These are phyloP conservation scores for Coccomyxa subellipsoidea DNA, from an alignment of 163 green algal species.

Conservation along the genomic window DNA sequence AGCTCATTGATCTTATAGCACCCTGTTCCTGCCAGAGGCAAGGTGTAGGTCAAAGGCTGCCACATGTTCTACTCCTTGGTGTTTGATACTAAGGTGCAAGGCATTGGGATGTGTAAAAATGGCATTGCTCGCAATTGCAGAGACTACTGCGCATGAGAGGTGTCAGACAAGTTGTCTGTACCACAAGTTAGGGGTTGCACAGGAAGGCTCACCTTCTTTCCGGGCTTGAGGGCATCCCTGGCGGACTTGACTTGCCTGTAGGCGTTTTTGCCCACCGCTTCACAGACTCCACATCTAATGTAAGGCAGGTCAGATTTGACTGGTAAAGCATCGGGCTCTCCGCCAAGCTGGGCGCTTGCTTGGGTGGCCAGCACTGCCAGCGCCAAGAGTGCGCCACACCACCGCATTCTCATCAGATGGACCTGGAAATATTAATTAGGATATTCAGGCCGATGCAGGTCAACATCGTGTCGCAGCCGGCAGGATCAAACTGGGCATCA, in stretches of 20 bases:
- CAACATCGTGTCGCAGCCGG: too few species aligned
- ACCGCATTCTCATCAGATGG: neutral
- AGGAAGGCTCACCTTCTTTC: slow-evolving; percentile 32
- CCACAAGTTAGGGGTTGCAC: too few species aligned
- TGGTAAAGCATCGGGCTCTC: slow-evolving; percentile 5
- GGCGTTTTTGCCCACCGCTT: slow-evolving; percentile 42
- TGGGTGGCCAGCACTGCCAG: neutral
- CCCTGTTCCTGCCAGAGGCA: too few species aligned
- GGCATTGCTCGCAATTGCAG: too few species aligned
- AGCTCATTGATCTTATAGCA: too few species aligned
- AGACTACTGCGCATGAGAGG: too few species aligned
- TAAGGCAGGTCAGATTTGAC: slow-evolving; percentile 28
- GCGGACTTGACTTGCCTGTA: slow-evolving; percentile 35
- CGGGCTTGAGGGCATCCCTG: slow-evolving; percentile 25
- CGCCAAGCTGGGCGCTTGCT: slow-evolving; percentile 5
- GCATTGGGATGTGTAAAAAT: too few species aligned
- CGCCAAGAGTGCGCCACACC: neutral
- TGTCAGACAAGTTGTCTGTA: too few species aligned
- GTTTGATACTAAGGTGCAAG: too few species aligned
- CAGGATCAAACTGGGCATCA: neutral
- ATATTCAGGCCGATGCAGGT: too few species aligned
- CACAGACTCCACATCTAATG: slow-evolving; percentile 51
- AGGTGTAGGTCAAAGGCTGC: too few species aligned
- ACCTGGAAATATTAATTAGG: neutral
- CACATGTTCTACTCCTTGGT: too few species aligned